Base-by-base conservation (phyloP, 306 rosid genomes). In the Cucurbita ficifolia region DNA sequence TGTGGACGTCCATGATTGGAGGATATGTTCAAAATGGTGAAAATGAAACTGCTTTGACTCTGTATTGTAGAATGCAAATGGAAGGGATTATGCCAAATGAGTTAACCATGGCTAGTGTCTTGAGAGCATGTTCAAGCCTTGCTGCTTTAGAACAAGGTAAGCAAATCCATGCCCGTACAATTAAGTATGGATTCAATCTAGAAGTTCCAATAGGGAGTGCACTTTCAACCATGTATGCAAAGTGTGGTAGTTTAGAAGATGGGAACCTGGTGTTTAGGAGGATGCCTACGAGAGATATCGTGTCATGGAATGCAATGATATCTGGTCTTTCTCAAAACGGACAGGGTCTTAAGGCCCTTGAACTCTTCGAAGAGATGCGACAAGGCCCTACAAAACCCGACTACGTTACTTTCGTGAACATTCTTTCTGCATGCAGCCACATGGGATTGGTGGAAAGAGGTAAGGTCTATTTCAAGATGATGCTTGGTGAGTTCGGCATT, bases 281-380 rank as follows among this genome's bases (percentile, higher is more conserved):
- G 78, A 88, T 90, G 92, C 84, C 85, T 45, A 45, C 53, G 12
- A 81, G 87, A 79, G 98, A 92, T 82, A 76, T 87, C 19, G 79
- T 90, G 54, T 83, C 98, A 5, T 92, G 90, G 92, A 92, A 92
- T 78, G 96, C 92, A 73, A 92, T 92, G 96, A 88, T 92, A 84
- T 92, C 98, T 18, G 96, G 96, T 63, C 85, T 90, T 79, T 84
- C 96, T 75, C 92, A 90, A 75, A 92, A 90, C 52, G 92, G 96
- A 42, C 78, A 53, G 48, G 98, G 98, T 8, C 57, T 5, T 8
- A 86, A 90, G 64, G 96, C 96, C 61, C 77, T 90, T 75, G 81
- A 84, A 70, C 83, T 90, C 79, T 90, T 92, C 43, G 88, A 85
- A 79, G 77, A 90, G 86, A 90, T 92, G 98, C 75, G 81, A 19